Evolutionary conservation across 2,329 filamentous ascomycete genomes (phyloP).

Genomic region (Xylaria sp.): DNA sequence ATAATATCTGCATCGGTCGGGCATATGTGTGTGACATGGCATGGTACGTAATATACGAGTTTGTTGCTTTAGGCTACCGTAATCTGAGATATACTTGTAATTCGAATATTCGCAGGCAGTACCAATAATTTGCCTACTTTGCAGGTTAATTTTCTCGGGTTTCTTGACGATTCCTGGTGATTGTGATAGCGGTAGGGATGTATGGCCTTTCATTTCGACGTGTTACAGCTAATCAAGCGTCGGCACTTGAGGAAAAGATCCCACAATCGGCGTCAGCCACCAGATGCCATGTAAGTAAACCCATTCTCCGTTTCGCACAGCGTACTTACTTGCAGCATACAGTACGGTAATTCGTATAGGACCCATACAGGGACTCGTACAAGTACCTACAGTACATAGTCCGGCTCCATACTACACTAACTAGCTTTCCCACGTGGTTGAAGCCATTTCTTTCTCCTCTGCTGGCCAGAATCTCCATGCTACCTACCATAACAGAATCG

Average conservation of each 20-base stretch:
- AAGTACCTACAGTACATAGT: background rate
- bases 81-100: background rate
- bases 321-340: slow-evolving; percentile 19
- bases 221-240: slow-evolving; percentile 24
- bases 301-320: slow-evolving; percentile 24
- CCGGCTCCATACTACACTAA: slow-evolving; percentile 11
- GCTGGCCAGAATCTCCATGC: slow-evolving; percentile 4
- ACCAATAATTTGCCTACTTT: background rate
- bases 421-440: slow-evolving; percentile 25
- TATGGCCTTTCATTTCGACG: slow-evolving; percentile 5
- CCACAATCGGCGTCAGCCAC: slow-evolving; percentile 32
- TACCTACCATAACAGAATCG: background rate
- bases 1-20: slow-evolving; percentile 29
- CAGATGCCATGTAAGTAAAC: background rate
- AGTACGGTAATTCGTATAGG: background rate
- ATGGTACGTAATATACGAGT: slow-evolving; percentile 13
- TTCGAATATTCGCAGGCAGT: slow-evolving; percentile 5
- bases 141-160: background rate
- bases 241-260: slow-evolving; percentile 29
- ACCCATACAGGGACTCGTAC: background rate
- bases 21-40: slow-evolving; percentile 30
- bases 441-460: slow-evolving; percentile 18
- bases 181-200: background rate
- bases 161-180: background rate
- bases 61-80: slow-evolving; percentile 5